Conservation (phyloP, 208 protist species). For the Leishmania tarentolae region DNA sequence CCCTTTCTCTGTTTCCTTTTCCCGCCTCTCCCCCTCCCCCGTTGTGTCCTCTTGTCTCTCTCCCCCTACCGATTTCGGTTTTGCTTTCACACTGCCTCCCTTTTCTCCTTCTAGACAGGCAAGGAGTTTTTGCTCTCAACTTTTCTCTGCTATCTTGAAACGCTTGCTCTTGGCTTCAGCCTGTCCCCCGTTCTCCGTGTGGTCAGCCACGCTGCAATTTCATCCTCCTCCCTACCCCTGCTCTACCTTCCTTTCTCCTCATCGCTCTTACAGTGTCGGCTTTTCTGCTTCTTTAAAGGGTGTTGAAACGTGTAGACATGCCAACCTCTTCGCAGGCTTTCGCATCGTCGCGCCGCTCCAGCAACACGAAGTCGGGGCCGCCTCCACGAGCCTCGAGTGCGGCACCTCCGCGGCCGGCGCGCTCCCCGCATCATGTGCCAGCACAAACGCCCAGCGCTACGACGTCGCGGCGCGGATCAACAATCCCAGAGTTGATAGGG, state of each 20-base stretch:
- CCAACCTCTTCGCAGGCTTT: constrained; percentile 13
- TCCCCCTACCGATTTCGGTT: neutral
- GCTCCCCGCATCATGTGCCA: neutral
- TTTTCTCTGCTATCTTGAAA: neutral
- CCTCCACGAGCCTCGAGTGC: neutral
- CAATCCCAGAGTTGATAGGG: constrained; percentile 27
- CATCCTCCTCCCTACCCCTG: neutral
- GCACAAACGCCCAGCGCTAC: neutral
- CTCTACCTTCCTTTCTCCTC: neutral
- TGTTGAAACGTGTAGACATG: neutral
- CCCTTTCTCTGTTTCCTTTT: neutral
- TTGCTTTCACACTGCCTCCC: neutral
- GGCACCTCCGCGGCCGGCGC: constrained; percentile 6
- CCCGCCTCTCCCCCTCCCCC: neutral
- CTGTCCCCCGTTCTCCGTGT: neutral
- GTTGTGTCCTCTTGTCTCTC: neutral
- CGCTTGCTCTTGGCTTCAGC: neutral
- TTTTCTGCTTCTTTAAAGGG: neutral
- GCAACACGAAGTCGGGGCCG: neutral
- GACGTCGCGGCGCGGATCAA: neutral
- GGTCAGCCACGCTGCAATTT: too few relatives aligned
- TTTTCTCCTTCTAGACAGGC: neutral
- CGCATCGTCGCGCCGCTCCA: neutral
- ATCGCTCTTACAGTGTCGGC: neutral
- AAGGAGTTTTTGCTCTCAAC: neutral